Percentiles rank a stretch among this genome's conserved stretches.
These are phyloP conservation scores for Somion occarium DNA, from an alignment of 1,284 basidiomycete genomes.

Conservation along the genomic window DNA sequence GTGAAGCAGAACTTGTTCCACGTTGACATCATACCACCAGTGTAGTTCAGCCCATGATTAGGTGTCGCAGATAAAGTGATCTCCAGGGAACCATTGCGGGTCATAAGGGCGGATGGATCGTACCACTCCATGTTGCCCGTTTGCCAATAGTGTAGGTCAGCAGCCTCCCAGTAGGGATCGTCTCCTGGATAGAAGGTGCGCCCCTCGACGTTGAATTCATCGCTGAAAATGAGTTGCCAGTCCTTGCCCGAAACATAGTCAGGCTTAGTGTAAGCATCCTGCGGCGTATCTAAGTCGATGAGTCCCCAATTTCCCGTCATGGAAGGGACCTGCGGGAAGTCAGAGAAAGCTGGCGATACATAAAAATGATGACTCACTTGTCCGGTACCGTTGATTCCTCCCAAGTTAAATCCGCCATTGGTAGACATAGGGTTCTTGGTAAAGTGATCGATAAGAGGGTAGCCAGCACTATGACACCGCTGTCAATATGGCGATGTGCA, in stretches of 20 bases:
- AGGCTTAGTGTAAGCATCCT: constrained; percentile 27
- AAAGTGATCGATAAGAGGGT: constrained; percentile 50
- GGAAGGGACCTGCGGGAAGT: constrained; percentile 13
- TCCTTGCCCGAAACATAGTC: constrained; percentile 31
- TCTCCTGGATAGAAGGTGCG: constrained; percentile 46
- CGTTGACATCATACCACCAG: constrained; percentile 26
- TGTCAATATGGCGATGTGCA: too few relatives aligned
- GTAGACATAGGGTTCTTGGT: constrained; percentile 29
- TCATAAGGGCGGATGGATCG: constrained; percentile 53
- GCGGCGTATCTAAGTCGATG: constrained; percentile 68
- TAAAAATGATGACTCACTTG: constrained; percentile 40
- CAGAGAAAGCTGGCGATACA: not conserved
- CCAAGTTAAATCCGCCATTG: constrained; percentile 56
- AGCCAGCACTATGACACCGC: constrained; percentile 32
- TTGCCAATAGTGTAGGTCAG: constrained; percentile 57
- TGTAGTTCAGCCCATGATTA: constrained; percentile 50
- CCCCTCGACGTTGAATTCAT: constrained; percentile 51
- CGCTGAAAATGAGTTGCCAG: constrained; percentile 44
- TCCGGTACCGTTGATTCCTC: constrained; percentile 71
- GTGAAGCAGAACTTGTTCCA: constrained; percentile 82
- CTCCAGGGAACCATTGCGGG: constrained; percentile 54
- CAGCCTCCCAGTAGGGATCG: constrained; percentile 46
- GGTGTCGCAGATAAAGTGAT: constrained; percentile 44
- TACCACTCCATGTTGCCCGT: constrained; percentile 49
- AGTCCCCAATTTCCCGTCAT: constrained; percentile 45